These are phyloP conservation scores for Botrytis aclada DNA, from an alignment of 2,329 filamentous ascomycete genomes.

Conservation along the genomic window DNA sequence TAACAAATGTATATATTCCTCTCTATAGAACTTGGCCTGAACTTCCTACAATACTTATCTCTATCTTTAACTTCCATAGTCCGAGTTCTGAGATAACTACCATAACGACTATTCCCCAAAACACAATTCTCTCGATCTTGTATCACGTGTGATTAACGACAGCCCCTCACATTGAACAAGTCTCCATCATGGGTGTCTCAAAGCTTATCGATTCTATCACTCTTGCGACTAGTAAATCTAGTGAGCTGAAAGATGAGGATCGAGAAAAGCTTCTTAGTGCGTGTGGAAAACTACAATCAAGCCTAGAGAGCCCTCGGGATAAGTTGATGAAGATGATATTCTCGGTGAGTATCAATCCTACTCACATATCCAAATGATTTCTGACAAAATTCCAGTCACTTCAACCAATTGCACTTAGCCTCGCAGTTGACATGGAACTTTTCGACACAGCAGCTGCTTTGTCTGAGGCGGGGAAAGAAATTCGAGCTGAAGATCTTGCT, in stretches of 20 bases:
- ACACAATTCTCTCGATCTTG: no score
- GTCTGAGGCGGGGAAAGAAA: background rate
- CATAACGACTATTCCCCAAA: background rate
- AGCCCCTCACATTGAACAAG: no score
- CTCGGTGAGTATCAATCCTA: background rate
- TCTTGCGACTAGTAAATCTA: background rate
- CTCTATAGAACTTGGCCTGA: background rate
- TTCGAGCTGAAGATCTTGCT: conserved; percentile 7
- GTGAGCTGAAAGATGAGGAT: conserved; percentile 8
- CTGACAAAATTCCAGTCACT: background rate
- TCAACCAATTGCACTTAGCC: background rate
- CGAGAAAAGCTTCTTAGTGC: background rate
- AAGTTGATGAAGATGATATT: background rate
- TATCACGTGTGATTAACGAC: background rate
- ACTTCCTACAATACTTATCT: background rate
- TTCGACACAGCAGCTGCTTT: conserved; percentile 7
- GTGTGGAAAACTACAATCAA: background rate
- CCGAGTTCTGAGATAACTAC: fast-evolving
- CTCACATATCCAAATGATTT: background rate
- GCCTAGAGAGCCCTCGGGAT: background rate
- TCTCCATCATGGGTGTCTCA: background rate
- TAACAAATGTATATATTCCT: background rate
- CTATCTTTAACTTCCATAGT: fast-evolving
- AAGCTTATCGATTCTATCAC: conserved; percentile 12
- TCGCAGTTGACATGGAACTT: conserved; percentile 13